A percentile compares a stretch with the other conserved stretches of the same genome.
These are phyloP conservation scores for Setaria italica DNA, from an alignment of 202 grass and related monocot genomes.

Conservation along the genomic window DNA sequence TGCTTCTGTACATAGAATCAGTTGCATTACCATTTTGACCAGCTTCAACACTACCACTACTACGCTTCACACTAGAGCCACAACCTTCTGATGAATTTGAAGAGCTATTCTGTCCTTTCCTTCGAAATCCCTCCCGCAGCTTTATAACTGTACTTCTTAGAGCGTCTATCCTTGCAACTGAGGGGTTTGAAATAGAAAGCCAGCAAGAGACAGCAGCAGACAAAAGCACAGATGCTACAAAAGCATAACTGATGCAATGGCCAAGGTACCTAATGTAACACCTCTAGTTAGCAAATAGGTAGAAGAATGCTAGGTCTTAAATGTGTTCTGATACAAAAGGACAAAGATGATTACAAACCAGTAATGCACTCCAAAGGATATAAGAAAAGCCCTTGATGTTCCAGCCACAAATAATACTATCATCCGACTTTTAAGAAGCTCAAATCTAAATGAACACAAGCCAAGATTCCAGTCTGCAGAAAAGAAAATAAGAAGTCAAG, in stretches of 20 bases:
- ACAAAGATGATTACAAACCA: constrained; percentile 64
- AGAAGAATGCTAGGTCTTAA: constrained; percentile 25
- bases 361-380: constrained; percentile 98
- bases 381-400: constrained; percentile 95
- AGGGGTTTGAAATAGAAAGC: constrained; percentile 87
- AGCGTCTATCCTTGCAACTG: constrained; percentile 86
- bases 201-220: constrained; percentile 88
- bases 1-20: constrained; percentile 79
- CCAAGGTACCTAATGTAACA: constrained; percentile 85
- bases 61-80: constrained; percentile 96
- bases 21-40: constrained; percentile 69
- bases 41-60: constrained; percentile 92
- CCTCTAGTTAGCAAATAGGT: constrained; percentile 48
- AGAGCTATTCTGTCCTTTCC: constrained; percentile 83
- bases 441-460: constrained; percentile 90
- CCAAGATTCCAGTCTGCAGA: constrained; percentile 96
- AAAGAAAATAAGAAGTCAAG: constrained; percentile 49
- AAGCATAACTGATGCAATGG: constrained; percentile 99
- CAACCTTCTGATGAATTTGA: constrained; percentile 98
- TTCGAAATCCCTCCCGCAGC: constrained; percentile 85
- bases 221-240: constrained; percentile 95
- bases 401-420: constrained; percentile 84
- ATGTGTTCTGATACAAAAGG: constrained; percentile 47
- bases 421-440: constrained; percentile 90
- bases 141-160: constrained; percentile 94